phyloP scores from a whole-genome alignment of 148 eudicot species.

The Cornus florida region DNA sequence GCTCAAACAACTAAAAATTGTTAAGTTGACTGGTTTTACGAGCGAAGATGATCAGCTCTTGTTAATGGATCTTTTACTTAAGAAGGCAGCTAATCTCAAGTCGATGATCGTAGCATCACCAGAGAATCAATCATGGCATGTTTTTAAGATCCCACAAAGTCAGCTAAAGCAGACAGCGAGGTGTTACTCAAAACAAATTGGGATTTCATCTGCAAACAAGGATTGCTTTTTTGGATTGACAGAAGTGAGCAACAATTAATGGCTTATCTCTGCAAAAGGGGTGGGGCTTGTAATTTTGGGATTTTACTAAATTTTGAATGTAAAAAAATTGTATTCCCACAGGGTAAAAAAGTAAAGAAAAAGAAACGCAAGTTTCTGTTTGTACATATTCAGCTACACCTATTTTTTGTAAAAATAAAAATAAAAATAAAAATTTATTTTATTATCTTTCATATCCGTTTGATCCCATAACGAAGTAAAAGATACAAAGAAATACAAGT shows the following conservation, averaged over 20 bases:
- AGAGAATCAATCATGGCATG: slow-evolving; percentile 6
- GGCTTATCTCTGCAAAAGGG: background rate
- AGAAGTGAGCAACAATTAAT: background rate
- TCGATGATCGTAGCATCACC: slow-evolving; percentile 8
- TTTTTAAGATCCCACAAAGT: slow-evolving; percentile 11
- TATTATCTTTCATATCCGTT: too few relatives aligned
- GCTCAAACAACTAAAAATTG: slow-evolving; percentile 5
- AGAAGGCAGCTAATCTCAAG: slow-evolving; percentile 15
- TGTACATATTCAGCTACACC: too few relatives aligned
- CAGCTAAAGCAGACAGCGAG: slow-evolving; percentile 7
- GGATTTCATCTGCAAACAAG: background rate
- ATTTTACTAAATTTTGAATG: too few relatives aligned
- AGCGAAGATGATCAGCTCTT: background rate
- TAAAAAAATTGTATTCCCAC: too few relatives aligned
- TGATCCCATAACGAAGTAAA: too few relatives aligned
- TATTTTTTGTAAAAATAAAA: too few relatives aligned
- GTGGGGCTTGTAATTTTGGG: background rate
- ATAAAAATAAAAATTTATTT: too few relatives aligned
- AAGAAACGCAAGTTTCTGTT: too few relatives aligned
- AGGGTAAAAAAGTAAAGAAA: too few relatives aligned
- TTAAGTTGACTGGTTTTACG: slow-evolving; percentile 10
- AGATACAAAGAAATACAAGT: too few relatives aligned
- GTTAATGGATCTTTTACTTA: slow-evolving; percentile 20
- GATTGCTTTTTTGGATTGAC: background rate
- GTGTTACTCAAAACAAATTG: background rate